A percentile compares a stretch with the other conserved stretches of the same genome.
Conservation (phyloP, 2,329 filamentous ascomycete genomes). For the Xylariales sp. region DNA sequence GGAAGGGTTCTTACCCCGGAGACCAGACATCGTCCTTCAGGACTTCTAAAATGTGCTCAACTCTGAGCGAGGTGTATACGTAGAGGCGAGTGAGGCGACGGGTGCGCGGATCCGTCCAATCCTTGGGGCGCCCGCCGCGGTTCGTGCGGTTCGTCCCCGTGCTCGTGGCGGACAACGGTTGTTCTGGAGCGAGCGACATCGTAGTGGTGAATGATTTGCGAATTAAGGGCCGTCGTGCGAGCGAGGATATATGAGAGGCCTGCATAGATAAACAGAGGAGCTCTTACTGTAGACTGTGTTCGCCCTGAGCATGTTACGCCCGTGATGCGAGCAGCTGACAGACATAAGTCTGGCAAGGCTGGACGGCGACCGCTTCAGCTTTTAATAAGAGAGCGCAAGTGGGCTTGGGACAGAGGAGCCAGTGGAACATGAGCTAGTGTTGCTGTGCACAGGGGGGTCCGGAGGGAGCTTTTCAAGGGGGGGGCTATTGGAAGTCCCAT, state of each 20-base stretch:
- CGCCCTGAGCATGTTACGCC: not conserved
- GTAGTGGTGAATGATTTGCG: not conserved
- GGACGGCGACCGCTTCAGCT: too few relatives aligned
- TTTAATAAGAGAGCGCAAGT: too few relatives aligned
- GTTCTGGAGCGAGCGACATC: not conserved
- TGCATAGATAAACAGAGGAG: not conserved
- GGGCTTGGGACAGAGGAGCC: too few relatives aligned
- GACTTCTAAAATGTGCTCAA: slow-evolving; percentile 44
- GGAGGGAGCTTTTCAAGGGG: too few relatives aligned
- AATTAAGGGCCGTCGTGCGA: not conserved
- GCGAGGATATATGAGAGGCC: not conserved
- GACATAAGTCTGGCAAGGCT: too few relatives aligned
- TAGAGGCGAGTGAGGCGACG: slow-evolving; percentile 53
- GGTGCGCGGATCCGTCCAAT: slow-evolving; percentile 50
- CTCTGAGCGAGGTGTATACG: slow-evolving; percentile 48
- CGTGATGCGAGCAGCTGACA: not conserved
- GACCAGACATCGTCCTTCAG: slow-evolving; percentile 41
- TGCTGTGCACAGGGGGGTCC: too few relatives aligned
- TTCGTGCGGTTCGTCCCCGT: slow-evolving; percentile 18
- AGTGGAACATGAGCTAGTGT: too few relatives aligned
- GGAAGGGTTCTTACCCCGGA: slow-evolving; percentile 37
- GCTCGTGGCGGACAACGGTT: slow-evolving; percentile 6
- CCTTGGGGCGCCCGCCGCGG: slow-evolving; percentile 45
- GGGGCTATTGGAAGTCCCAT: too few relatives aligned
- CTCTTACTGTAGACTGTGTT: not conserved